Conservation (phyloP, 2,329 filamentous ascomycete genomes). For the Zalaria obscura region DNA sequence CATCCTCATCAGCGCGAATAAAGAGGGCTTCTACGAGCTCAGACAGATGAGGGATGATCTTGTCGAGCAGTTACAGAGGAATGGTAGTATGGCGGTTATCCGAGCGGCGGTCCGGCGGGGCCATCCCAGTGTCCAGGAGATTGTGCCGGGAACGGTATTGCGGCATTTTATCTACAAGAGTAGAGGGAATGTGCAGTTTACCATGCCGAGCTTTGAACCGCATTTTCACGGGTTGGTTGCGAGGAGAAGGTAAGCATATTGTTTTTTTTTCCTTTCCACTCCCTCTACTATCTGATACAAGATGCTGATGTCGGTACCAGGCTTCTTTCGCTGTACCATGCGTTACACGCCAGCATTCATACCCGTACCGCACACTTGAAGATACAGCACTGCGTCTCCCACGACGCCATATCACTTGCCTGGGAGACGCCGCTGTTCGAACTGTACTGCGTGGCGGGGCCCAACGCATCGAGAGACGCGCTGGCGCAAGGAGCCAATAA, state of each 20-base stretch:
- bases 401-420: constrained; percentile 66
- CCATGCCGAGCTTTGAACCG: constrained; percentile 69
- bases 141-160: constrained; percentile 66
- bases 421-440: constrained; percentile 91
- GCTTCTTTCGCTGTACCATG: constrained; percentile 72
- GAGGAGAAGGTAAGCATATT: constrained; percentile 4
- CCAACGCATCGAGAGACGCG: constrained; percentile 44
- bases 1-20: constrained; percentile 81
- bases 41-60: constrained; percentile 54
- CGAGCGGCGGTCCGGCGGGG: constrained; percentile 55
- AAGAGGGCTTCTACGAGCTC: constrained; percentile 84
- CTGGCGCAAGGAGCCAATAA: constrained; percentile 78
- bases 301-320: constrained; percentile 16
- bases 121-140: constrained; percentile 56
- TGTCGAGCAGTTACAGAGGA: constrained; percentile 58
- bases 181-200: constrained; percentile 86
- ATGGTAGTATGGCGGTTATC: constrained; percentile 62
- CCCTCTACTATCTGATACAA: no score
- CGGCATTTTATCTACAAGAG: constrained; percentile 96
- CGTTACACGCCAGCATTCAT: constrained; percentile 74
- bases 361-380: constrained; percentile 72
- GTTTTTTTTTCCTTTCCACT: no score
- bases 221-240: constrained; percentile 38
- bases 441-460: constrained; percentile 85
- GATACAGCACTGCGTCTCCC: constrained; percentile 64